Base-by-base conservation (phyloP, 176 grass and related monocot species). In the Poa annua region DNA sequence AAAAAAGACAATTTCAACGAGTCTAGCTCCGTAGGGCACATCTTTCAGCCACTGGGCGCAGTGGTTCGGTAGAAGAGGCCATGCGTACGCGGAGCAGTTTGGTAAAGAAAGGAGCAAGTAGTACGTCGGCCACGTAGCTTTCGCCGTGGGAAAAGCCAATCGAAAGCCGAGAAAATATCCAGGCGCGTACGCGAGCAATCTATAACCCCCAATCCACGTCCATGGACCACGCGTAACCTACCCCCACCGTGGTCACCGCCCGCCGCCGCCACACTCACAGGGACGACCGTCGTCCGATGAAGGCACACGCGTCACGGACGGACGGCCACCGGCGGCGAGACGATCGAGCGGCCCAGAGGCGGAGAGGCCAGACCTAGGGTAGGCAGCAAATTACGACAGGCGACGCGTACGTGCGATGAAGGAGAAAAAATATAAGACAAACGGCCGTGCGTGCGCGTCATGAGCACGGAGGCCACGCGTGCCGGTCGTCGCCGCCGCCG, bases 151-250 rank as follows among this genome's bases (percentile, higher is more conserved):
- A 74, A 74, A 74, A 57, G 14, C 56, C 29, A 56, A 36, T 0
- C 11, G 17, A 10, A 62, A 36, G 34, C 53, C 13, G 42, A 39
- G 49, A 86, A 86, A 79, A 90, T 86, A 86, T 83, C 81, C 88
- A 1, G 13, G 41, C 48, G 36, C 49, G 36, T 56, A 25, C 4
- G 1, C 6, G 65, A 64, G 54, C 57, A 39, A 33, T 49, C 39
- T 63, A 16, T n/a, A n/a, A n/a, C n/a, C 48, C 75, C 47, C 64
- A 7, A 61, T 85, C 87, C 69, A 41, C 42, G 44, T 19, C 70
- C 14, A 38, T 29, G 54, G 65, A 66, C 57, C 75, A 22, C 62
- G 65, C 13, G 41, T n/a, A 13, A 29, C 81, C 81, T 52, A 83
- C 36, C 38, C 57, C 50, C 25, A 45, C 81, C 75, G 48, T 20